Evolutionary conservation across 2,329 filamentous ascomycete species (phyloP).

Genomic region (Fusarium sp.): DNA sequence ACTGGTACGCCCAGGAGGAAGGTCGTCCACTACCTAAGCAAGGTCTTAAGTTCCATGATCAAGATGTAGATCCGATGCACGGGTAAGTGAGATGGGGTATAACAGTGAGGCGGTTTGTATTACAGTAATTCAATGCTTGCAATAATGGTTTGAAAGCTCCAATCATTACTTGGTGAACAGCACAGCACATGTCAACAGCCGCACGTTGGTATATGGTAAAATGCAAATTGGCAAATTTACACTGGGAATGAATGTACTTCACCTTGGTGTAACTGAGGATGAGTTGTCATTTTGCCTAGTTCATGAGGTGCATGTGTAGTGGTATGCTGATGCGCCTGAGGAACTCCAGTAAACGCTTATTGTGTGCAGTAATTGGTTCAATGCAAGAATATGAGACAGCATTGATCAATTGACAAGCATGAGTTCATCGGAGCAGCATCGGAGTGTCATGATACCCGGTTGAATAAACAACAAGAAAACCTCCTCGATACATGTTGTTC

Average conservation of each 20-base stretch:
- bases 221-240: conserved; percentile 22
- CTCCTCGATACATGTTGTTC: conserved; percentile 14
- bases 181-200: conserved; percentile 14
- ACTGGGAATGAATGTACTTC: conserved; percentile 8
- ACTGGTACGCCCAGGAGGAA: background rate
- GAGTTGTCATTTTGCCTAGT: conserved; percentile 36
- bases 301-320: conserved; percentile 11
- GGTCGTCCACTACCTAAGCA: background rate
- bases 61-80: conserved; percentile 1
- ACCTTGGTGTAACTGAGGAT: conserved; percentile 9
- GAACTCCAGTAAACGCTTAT: background rate
- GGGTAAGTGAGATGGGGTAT: background rate
- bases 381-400: background rate
- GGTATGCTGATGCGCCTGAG: background rate
- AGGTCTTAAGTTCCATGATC: background rate
- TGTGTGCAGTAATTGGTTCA: background rate
- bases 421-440: background rate
- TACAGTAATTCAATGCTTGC: background rate
- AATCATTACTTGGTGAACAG: conserved; percentile 25
- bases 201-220: conserved; percentile 11
- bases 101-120: background rate
- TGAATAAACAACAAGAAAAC: background rate
- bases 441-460: background rate
- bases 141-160: conserved; percentile 5
- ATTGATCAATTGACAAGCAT: background rate